A percentile compares a stretch with the other conserved stretches of the same genome.
These are phyloP conservation scores for Sonneratia alba DNA, from an alignment of 345 rosid genomes.

Conservation along the genomic window DNA sequence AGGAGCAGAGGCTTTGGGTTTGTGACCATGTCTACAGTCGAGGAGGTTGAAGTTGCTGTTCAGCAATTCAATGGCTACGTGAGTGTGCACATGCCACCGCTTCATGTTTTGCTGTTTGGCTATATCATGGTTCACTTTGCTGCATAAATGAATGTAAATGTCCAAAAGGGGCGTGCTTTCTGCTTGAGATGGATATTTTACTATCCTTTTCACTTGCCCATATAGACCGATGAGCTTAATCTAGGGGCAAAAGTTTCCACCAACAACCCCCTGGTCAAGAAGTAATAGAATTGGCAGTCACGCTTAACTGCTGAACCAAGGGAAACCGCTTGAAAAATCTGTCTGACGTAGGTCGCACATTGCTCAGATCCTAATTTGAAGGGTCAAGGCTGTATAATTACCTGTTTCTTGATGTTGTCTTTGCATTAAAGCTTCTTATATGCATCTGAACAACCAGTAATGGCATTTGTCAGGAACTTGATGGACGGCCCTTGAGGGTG, in stretches of 20 bases:
- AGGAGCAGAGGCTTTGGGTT: constrained; percentile 97
- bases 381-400: neutral
- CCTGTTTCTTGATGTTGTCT: neutral
- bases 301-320: too few relatives aligned
- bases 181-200: neutral
- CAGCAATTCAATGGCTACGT: constrained; percentile 90
- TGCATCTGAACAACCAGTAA: constrained; percentile 3
- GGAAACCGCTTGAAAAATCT: neutral
- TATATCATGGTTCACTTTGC: neutral
- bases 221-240: neutral
- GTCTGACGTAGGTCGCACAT: neutral
- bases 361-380: neutral
- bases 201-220: neutral
- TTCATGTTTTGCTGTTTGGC: neutral
- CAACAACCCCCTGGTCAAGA: neutral
- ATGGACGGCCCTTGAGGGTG: constrained; percentile 81
- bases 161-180: neutral
- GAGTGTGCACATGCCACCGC: constrained; percentile 17
- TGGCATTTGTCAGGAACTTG: constrained; percentile 55
- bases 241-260: neutral
- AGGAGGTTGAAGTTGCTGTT: constrained; percentile 74
- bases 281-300: constrained; percentile 12
- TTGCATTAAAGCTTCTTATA: neutral
- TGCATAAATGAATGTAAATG: neutral
- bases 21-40: constrained; percentile 71